Percentiles rank a stretch among this genome's conserved stretches.
phyloP scores from a whole-genome alignment of 495 filamentous ascomycete species.

The Aspergillus cristatus region DNA sequence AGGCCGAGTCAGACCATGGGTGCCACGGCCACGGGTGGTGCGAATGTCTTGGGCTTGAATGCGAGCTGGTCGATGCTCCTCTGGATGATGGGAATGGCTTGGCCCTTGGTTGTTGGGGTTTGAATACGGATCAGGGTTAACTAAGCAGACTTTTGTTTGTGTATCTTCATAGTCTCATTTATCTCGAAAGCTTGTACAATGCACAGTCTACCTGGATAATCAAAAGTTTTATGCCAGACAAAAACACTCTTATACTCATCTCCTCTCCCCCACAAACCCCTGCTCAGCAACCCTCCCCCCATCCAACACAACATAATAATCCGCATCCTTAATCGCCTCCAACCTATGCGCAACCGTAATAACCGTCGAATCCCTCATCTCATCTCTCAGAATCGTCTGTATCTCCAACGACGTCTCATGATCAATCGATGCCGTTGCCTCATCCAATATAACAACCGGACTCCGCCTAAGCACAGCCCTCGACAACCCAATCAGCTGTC shows the following conservation, averaged over 20 bases:
- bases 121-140: no score
- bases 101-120: no score
- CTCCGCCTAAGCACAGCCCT: slow-evolving; percentile 49
- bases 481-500: slow-evolving; percentile 52
- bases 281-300: slow-evolving; percentile 44
- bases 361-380: slow-evolving; percentile 69
- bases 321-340: slow-evolving; percentile 69
- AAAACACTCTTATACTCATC: slow-evolving; percentile 1
- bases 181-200: no score
- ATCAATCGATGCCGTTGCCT: slow-evolving; percentile 84
- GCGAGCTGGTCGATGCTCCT: no score
- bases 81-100: no score
- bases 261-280: slow-evolving; percentile 22
- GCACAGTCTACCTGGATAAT: no score
- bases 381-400: slow-evolving; percentile 64
- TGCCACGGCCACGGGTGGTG: no score
- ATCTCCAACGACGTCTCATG: slow-evolving; percentile 66
- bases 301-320: slow-evolving; percentile 63
- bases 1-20: no score
- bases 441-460: slow-evolving; percentile 57
- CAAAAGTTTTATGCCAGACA: no score
- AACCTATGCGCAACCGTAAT: slow-evolving; percentile 80
- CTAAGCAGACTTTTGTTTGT: no score
- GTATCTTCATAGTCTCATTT: no score
- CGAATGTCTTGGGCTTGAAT: no score